Evolutionary conservation across 75 land plant genomes (phyloP).

Genomic region (Sequoiadendron giganteum): DNA sequence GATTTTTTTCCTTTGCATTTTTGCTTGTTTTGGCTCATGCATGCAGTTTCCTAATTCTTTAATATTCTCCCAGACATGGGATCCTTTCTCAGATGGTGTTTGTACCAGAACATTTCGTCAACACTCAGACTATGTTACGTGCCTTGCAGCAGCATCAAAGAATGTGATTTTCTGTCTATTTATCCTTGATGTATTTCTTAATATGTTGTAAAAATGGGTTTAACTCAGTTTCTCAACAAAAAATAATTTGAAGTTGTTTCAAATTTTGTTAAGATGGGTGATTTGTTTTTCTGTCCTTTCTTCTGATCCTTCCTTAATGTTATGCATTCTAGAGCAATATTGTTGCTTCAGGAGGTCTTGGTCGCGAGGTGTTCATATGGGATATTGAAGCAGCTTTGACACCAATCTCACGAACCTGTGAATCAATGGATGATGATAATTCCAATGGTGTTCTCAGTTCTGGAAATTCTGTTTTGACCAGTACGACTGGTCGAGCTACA

Average conservation of each 20-base stretch:
- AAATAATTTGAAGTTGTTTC: not conserved
- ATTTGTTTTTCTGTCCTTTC: not conserved
- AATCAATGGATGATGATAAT: slow-evolving; percentile 57
- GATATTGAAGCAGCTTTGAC: slow-evolving; percentile 86
- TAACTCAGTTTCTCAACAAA: not conserved
- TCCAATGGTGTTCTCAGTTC: slow-evolving; percentile 56
- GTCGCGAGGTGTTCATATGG: slow-evolving; percentile 97
- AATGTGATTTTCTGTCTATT: slow-evolving; percentile 57
- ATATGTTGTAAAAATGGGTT: not conserved
- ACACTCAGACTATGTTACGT: slow-evolving; percentile 96
- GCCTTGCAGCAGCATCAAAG: slow-evolving; percentile 85
- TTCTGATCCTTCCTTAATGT: slow-evolving; percentile 33
- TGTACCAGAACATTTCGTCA: slow-evolving; percentile 89
- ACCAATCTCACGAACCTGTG: slow-evolving; percentile 63
- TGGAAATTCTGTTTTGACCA: slow-evolving; percentile 28
- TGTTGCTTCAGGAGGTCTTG: slow-evolving; percentile 98
- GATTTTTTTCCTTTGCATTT: not conserved
- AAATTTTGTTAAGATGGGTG: not conserved
- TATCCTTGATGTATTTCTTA: not conserved
- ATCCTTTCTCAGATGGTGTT: slow-evolving; percentile 66
- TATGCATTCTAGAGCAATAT: slow-evolving; percentile 75
- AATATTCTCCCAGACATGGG: slow-evolving; percentile 67
- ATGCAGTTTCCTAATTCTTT: slow-evolving; percentile 7
- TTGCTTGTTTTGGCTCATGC: not conserved
- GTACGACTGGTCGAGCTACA: slow-evolving; percentile 49